Base-by-base conservation (phyloP, 495 filamentous ascomycete species). In the Hyaloscypha bicolor region DNA sequence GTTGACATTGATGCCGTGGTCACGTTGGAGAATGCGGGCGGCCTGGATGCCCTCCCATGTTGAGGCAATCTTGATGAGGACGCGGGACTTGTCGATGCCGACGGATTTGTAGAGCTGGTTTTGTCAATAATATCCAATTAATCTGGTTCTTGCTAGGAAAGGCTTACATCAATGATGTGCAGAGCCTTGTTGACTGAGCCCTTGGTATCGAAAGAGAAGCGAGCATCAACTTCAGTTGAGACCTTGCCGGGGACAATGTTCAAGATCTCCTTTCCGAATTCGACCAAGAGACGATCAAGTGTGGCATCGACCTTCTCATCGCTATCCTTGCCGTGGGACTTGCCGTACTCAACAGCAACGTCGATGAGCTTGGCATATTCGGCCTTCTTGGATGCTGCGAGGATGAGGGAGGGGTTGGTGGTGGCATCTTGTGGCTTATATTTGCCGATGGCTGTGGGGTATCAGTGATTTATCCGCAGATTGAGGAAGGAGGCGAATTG, bases 361-460 rank as follows among this genome's bases (percentile, higher is more conserved):
- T 99, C 94, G 74, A 98, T 94, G 65, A 99, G 83, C 74, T 88
- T 86, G 74, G 93, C 93, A 78, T 99, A 99, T 79, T 97, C 94
- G 76, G 91, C 76, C 87, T 98, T 99, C 87, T 99, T 97, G 77
- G 96, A 93, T 64, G 95, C 95, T 73, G 93, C 93, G 76, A 99
- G 88, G 80, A 99, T 97, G 75, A 99, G 85, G 69, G 95, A 97
- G 48, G 95, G 95, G 86, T 99, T 99, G 80, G 95, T 99, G 76
- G 94, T 97, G 74, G 94, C 95, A 91, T 99, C 95, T 87, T 97
- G 94, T 64, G 95, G 95, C 88, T 97, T 95, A 88, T 99, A 99
- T 85, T 99, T 98, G 86, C 85, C 93, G 79, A 99, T 99, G 76
- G 94, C 92, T 87, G 82, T 76, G 67, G 81, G 80, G 74, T 60